A percentile compares a stretch with the other conserved stretches of the same genome.
Conservation (phyloP, 1,284 basidiomycete species). For the Xanthoconium separans region DNA sequence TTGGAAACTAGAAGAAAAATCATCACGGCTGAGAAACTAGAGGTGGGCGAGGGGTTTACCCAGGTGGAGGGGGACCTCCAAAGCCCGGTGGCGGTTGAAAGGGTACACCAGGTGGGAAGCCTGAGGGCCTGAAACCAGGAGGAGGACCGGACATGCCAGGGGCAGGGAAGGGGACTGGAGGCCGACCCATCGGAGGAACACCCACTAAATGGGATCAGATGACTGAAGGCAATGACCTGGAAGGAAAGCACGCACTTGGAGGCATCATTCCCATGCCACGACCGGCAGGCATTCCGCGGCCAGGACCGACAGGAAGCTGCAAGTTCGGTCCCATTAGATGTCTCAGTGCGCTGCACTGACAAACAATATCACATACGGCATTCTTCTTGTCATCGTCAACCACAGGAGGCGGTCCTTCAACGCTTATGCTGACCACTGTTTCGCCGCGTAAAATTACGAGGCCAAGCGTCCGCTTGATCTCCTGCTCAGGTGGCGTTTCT, state of each 20-base stretch:
- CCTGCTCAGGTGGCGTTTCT: constrained; percentile 80
- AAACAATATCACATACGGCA: constrained; percentile 42
- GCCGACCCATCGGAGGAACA: constrained; percentile 70
- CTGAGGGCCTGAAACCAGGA: constrained; percentile 81
- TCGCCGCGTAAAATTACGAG: constrained; percentile 96
- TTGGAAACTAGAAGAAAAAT: constrained; percentile 34
- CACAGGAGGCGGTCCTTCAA: constrained; percentile 94
- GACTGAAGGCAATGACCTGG: constrained; percentile 13
- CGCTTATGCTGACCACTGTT: constrained; percentile 91
- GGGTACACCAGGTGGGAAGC: constrained; percentile 76
- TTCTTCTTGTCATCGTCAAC: constrained; percentile 89
- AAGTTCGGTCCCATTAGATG: constrained; percentile 18
- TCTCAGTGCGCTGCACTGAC: constrained; percentile 7
- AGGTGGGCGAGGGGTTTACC: constrained; percentile 50
- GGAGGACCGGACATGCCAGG: constrained; percentile 83
- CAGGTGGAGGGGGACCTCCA: constrained; percentile 76
- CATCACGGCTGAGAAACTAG: constrained; percentile 10
- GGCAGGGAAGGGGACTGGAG: constrained; percentile 83
- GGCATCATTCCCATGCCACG: constrained; percentile 97
- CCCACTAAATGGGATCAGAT: constrained; percentile 46
- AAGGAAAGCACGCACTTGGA: constrained; percentile 60
- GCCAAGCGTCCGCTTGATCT: constrained; percentile 95
- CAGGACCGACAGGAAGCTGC: constrained; percentile 87
- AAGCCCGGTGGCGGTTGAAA: constrained; percentile 82
- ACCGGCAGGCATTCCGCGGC: constrained; percentile 92